phyloP scores from a whole-genome alignment of 2,329 filamentous ascomycete species.

The Fusarium sp. region DNA sequence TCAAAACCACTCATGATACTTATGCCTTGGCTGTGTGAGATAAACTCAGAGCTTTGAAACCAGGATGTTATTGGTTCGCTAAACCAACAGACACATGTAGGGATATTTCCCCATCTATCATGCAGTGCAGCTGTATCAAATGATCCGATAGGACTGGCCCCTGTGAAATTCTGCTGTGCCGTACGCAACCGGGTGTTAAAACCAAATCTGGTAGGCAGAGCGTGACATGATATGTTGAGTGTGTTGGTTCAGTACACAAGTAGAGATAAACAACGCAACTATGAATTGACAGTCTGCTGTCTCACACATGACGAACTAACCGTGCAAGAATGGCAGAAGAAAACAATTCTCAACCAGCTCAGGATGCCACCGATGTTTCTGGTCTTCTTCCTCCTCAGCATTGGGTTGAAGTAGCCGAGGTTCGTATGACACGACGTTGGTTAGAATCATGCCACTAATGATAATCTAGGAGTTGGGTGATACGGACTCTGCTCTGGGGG shows the following conservation, averaged over 20 bases:
- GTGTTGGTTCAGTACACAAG: not conserved
- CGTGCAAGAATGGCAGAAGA: not conserved
- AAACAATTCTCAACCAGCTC: not conserved
- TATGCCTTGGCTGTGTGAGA: accelerated
- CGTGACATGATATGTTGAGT: not conserved
- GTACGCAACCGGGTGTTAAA: not conserved
- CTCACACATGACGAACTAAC: not conserved
- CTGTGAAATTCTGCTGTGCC: not conserved
- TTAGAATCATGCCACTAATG: not conserved
- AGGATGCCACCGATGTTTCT: not conserved
- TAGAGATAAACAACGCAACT: not conserved
- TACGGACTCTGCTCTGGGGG: conserved; percentile 8
- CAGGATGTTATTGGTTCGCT: not conserved
- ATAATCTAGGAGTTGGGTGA: conserved; percentile 6
- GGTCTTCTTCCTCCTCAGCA: conserved; percentile 20
- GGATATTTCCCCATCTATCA: not conserved
- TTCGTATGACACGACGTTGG: not conserved
- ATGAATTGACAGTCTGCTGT: not conserved
- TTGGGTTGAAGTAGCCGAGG: conserved; percentile 26
- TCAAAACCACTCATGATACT: not conserved
- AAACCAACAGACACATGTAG: not conserved
- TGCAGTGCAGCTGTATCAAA: not conserved
- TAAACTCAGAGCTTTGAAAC: not conserved
- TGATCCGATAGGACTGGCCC: not conserved
- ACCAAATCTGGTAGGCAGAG: not conserved